These are phyloP conservation scores for Aspergillus ochraceoroseus DNA, from an alignment of 2,329 filamentous ascomycete species.

Conservation along the genomic window DNA sequence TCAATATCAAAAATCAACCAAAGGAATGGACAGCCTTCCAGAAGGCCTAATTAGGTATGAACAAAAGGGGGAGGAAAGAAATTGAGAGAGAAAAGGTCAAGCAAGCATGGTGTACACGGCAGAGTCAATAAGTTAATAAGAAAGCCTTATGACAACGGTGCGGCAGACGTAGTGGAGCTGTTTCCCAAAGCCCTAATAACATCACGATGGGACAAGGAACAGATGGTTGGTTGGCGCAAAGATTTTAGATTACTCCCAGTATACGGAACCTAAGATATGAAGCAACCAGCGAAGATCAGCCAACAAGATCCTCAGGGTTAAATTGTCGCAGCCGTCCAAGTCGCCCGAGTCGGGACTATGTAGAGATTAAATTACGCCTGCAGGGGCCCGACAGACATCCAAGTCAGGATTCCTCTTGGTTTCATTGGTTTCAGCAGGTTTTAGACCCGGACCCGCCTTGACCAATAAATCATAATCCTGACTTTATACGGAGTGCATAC, in stretches of 20 bases:
- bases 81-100: constrained; percentile 17
- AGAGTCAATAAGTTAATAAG: constrained; percentile 2
- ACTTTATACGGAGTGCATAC: too few species aligned
- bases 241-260: constrained; percentile 18
- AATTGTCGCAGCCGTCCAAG: constrained; percentile 11
- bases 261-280: constrained; percentile 14
- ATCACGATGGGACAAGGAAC: constrained; percentile 14
- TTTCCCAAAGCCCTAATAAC: constrained; percentile 11
- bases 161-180: constrained; percentile 20
- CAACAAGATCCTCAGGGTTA: constrained; percentile 9
- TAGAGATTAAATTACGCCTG: constrained; percentile 21
- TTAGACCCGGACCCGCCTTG: constrained; percentile 10
- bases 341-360: constrained; percentile 16
- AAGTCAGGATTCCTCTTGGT: constrained; percentile 2
- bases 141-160: constrained; percentile 13
- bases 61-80: constrained; percentile 19
- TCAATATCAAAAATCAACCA: constrained; percentile 17
- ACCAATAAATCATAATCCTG: too few species aligned
- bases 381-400: constrained; percentile 4
- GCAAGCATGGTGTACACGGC: constrained; percentile 8
- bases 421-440: constrained; percentile 13
- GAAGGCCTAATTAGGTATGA: constrained; percentile 31
- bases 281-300: constrained; percentile 13
- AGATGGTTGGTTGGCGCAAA: constrained; percentile 15
- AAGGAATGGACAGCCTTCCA: constrained; percentile 41